These are phyloP conservation scores for Stenocarpella maydis DNA, from an alignment of 2,329 filamentous ascomycete genomes.

Conservation along the genomic window DNA sequence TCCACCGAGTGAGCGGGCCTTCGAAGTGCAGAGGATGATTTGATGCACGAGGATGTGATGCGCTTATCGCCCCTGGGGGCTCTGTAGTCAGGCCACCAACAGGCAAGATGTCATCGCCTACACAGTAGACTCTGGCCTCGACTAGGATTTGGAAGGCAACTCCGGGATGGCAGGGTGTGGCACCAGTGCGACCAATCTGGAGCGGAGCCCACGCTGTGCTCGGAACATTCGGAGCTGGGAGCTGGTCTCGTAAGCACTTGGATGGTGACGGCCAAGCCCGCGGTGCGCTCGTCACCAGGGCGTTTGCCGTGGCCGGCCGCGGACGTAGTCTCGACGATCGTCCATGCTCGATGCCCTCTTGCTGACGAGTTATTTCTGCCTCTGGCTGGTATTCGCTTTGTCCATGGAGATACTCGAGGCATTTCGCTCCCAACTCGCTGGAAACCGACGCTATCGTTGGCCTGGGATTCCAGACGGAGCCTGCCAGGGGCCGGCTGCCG, in stretches of 20 bases:
- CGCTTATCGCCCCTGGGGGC: constrained; percentile 19
- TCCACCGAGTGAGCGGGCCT: constrained; percentile 15
- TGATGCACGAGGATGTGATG: constrained; percentile 32
- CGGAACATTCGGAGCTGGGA: constrained; percentile 12
- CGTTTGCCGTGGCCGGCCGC: not conserved
- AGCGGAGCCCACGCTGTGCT: constrained; percentile 10
- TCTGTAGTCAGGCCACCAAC: not conserved
- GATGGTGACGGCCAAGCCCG: not conserved
- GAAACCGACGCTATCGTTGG: too few relatives aligned
- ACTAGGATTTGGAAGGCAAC: constrained; percentile 15
- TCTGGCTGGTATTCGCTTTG: not conserved
- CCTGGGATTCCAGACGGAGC: not conserved
- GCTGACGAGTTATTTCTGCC: not conserved
- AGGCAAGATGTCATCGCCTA: constrained; percentile 5
- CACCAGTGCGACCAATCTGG: constrained; percentile 22
- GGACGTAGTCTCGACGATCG: not conserved
- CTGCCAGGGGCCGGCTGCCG: too few relatives aligned
- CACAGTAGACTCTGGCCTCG: constrained; percentile 18
- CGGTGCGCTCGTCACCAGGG: not conserved
- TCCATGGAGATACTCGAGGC: not conserved
- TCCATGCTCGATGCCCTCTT: not conserved
- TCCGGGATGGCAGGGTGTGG: constrained; percentile 11
- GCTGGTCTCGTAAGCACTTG: not conserved
- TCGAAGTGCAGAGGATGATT: constrained; percentile 1
- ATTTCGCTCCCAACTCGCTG: not conserved